Evolutionary conservation across 2,329 filamentous ascomycete genomes (phyloP).

Genomic region (Colletotrichum lini): DNA sequence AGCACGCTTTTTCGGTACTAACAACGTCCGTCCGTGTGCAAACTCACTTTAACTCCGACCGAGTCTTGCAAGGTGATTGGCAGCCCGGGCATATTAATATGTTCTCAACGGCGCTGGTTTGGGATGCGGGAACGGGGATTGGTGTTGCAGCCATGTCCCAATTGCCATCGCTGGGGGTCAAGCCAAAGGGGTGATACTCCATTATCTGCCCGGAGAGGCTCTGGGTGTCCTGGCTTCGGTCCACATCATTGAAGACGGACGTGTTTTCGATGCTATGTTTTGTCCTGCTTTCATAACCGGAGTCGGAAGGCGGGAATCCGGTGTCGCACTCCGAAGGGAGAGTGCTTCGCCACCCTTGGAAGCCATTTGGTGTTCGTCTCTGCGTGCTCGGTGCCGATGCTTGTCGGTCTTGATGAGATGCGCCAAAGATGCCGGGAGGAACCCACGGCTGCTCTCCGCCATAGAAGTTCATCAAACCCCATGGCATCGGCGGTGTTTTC

Average conservation of each 20-base stretch:
- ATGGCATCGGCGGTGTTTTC: conserved; percentile 44
- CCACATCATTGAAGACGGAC: conserved; percentile 61
- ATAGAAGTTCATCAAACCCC: conserved; percentile 54
- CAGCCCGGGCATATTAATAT: conserved; percentile 58
- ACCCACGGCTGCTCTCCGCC: conserved; percentile 60
- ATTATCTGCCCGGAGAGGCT: conserved; percentile 54
- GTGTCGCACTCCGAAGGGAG: conserved; percentile 59
- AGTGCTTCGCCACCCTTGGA: conserved; percentile 51
- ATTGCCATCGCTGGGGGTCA: background rate
- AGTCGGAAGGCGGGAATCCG: conserved; percentile 56
- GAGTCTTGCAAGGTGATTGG: conserved; percentile 60
- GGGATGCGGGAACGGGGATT: conserved; percentile 25
- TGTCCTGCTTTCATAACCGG: conserved; percentile 62
- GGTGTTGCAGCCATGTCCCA: conserved; percentile 6
- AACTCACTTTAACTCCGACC: conserved; percentile 69
- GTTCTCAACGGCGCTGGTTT: conserved; percentile 36
- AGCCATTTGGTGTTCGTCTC: conserved; percentile 47
- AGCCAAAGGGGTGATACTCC: conserved; percentile 46
- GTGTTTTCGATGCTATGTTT: conserved; percentile 60
- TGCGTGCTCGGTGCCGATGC: conserved; percentile 46
- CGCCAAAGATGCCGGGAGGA: conserved; percentile 52
- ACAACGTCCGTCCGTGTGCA: background rate
- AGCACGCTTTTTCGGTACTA: conserved; percentile 37
- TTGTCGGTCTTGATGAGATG: conserved; percentile 50
- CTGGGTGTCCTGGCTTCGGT: conserved; percentile 56